Conservation (phyloP, 768 basidiomycete species). For the Tricholomella constricta region DNA sequence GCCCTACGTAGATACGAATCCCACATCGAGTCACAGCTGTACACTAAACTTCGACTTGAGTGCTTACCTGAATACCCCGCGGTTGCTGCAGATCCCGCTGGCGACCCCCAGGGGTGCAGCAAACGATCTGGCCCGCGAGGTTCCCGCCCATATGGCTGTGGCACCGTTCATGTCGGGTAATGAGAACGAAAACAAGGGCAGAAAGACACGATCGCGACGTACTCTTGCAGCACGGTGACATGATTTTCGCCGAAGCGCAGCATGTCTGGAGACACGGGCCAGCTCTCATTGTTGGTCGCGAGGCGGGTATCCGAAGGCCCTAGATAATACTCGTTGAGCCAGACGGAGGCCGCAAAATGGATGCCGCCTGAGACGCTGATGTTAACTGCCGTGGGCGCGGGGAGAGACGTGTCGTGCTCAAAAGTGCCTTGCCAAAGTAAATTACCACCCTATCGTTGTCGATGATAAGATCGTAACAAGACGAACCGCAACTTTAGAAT, state of each 20-base stretch:
- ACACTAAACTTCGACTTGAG: too few relatives aligned
- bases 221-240: slow-evolving; percentile 18
- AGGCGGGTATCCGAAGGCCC: slow-evolving; percentile 13
- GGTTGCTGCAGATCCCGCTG: slow-evolving; percentile 20
- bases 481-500: too few relatives aligned
- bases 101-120: slow-evolving; percentile 19
- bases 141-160: slow-evolving; percentile 21
- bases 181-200: too few relatives aligned
- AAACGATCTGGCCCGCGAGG: slow-evolving; percentile 20
- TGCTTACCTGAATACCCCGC: slow-evolving; percentile 14
- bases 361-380: slow-evolving; percentile 18
- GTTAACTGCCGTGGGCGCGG: slow-evolving; percentile 14
- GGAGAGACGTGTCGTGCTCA: slow-evolving; percentile 8
- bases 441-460: slow-evolving; percentile 12
- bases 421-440: slow-evolving; percentile 19
- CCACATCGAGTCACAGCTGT: too few relatives aligned
- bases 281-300: slow-evolving; percentile 17
- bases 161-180: too few relatives aligned
- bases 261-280: slow-evolving; percentile 13
- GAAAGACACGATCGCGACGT: background rate
- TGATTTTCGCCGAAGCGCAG: slow-evolving; percentile 11
- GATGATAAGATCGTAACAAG: too few relatives aligned
- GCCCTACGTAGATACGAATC: slow-evolving; percentile 8
- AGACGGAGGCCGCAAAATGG: slow-evolving; percentile 17
- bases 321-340: slow-evolving; percentile 17